These are phyloP conservation scores for Sporobolomyces phaffii DNA, from an alignment of 768 basidiomycete species.

Conservation along the genomic window DNA sequence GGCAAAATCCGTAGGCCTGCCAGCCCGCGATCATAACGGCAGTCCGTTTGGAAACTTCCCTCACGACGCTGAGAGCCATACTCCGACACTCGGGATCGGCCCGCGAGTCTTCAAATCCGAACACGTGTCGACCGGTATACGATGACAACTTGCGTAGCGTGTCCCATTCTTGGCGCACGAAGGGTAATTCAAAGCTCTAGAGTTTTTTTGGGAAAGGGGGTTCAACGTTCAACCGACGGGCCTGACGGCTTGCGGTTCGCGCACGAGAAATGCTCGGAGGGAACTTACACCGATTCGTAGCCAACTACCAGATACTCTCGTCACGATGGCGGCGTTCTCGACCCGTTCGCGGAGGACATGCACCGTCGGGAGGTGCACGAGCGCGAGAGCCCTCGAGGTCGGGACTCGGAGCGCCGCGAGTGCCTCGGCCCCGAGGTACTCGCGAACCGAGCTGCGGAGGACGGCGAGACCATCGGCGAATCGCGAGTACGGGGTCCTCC, in stretches of 20 bases:
- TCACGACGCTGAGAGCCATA: conserved; percentile 51
- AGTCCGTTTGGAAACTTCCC: conserved; percentile 75
- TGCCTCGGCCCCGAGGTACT: conserved; percentile 88
- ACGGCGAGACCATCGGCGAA: conserved; percentile 92
- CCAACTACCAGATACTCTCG: conserved; percentile 39
- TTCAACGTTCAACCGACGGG: conserved; percentile 42
- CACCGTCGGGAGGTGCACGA: conserved; percentile 67
- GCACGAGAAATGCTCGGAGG: no score
- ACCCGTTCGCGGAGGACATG: conserved; percentile 65
- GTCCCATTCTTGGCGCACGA: conserved; percentile 56
- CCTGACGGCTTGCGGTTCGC: no score
- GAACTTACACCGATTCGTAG: conserved; percentile 64
- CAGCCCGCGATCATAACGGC: conserved; percentile 89
- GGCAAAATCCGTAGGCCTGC: conserved; percentile 66
- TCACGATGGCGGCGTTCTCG: conserved; percentile 51
- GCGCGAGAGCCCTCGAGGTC: conserved; percentile 76
- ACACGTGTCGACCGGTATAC: conserved; percentile 47
- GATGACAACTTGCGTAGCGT: conserved; percentile 66
- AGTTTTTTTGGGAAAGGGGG: conserved; percentile 40
- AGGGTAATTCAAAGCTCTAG: conserved; percentile 49
- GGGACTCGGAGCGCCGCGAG: conserved; percentile 78
- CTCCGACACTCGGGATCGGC: neutral
- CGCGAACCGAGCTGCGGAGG: conserved; percentile 85
- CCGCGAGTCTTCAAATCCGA: conserved; percentile 20
- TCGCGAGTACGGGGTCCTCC: conserved; percentile 87